Conservation (phyloP, 2,329 filamentous ascomycete genomes). For the Raffaelea albimanens region DNA sequence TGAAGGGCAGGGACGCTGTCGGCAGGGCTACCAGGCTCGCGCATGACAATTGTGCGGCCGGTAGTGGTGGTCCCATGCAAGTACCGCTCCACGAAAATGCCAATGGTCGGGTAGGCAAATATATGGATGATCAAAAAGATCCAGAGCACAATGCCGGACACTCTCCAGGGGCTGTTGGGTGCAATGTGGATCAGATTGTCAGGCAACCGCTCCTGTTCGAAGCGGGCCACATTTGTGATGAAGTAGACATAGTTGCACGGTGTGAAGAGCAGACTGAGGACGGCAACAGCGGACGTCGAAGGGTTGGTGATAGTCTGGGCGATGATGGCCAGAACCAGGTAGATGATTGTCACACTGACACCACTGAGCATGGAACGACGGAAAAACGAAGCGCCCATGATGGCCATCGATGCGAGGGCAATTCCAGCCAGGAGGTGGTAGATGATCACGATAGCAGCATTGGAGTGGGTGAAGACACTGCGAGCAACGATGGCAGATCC, state of each 20-base stretch:
- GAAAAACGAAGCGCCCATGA: slow-evolving; percentile 77
- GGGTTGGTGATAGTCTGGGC: slow-evolving; percentile 63
- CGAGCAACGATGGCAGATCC: slow-evolving; percentile 55
- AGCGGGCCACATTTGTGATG: slow-evolving; percentile 65
- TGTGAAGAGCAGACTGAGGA: slow-evolving; percentile 69
- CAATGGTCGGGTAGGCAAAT: slow-evolving; percentile 65
- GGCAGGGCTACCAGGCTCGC: slow-evolving; percentile 19
- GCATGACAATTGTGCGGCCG: slow-evolving; percentile 41
- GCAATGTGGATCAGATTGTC: slow-evolving; percentile 54
- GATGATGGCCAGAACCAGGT: slow-evolving; percentile 69
- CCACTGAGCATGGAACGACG: slow-evolving; percentile 80
- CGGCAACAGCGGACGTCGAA: slow-evolving; percentile 52
- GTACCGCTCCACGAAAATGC: slow-evolving; percentile 60
- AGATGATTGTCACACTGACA: slow-evolving; percentile 64
- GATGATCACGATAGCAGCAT: slow-evolving; percentile 55
- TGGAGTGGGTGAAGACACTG: slow-evolving; percentile 58
- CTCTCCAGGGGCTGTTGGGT: slow-evolving; percentile 54
- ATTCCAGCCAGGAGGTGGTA: slow-evolving; percentile 71
- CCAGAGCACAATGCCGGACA: slow-evolving; percentile 71
- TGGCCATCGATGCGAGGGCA: slow-evolving; percentile 67
- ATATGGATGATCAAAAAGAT: slow-evolving; percentile 71
- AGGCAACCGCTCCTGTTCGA: slow-evolving; percentile 51
- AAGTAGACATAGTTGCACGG: slow-evolving; percentile 86
- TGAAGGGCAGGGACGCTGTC: slow-evolving; percentile 47
- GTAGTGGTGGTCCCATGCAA: slow-evolving; percentile 67